phyloP scores from a whole-genome alignment of 2,329 filamentous ascomycete species.

The Graphiopsis chlorocephala region DNA sequence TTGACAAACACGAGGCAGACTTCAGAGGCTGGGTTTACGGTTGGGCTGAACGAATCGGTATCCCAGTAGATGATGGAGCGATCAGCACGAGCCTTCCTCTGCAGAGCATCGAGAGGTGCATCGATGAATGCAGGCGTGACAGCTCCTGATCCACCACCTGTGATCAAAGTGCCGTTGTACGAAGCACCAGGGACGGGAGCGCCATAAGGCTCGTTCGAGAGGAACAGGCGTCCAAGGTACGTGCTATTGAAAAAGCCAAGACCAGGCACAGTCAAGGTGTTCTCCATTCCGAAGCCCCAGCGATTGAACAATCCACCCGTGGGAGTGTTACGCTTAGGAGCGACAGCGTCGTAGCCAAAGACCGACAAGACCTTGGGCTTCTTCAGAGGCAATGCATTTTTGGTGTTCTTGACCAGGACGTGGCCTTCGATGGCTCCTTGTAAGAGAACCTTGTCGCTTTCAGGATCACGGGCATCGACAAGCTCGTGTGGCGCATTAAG shows the following conservation, averaged over 20 bases:
- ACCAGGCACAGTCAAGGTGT: not conserved
- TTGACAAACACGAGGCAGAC: constrained; percentile 35
- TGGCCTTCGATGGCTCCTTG: constrained; percentile 54
- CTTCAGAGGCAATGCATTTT: constrained; percentile 53
- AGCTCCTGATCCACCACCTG: constrained; percentile 33
- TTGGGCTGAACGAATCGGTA: constrained; percentile 23
- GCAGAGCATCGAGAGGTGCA: constrained; percentile 27
- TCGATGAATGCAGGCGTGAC: constrained; percentile 25
- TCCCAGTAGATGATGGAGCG: constrained; percentile 26
- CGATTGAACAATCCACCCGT: constrained; percentile 3
- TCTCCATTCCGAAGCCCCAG: constrained; percentile 9
- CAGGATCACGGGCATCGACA: constrained; percentile 53
- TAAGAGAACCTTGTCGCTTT: constrained; percentile 48
- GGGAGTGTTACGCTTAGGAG: constrained; percentile 1
- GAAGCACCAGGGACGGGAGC: constrained; percentile 1
- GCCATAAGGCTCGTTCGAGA: constrained; percentile 6
- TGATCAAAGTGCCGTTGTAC: constrained; percentile 42
- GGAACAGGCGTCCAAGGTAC: constrained; percentile 9
- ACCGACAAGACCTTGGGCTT: constrained; percentile 52
- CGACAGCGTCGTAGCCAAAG: constrained; percentile 31
- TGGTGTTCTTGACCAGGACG: constrained; percentile 61
- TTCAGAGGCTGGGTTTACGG: constrained; percentile 24
- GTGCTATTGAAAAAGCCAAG: constrained; percentile 11
- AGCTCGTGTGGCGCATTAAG: constrained; percentile 43
- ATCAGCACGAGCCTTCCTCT: constrained; percentile 22